Evolutionary conservation across 2,329 filamentous ascomycete species (phyloP), one percentile per base, ranked within the genome.

Genomic region (Aspergillus ochraceus): DNA sequence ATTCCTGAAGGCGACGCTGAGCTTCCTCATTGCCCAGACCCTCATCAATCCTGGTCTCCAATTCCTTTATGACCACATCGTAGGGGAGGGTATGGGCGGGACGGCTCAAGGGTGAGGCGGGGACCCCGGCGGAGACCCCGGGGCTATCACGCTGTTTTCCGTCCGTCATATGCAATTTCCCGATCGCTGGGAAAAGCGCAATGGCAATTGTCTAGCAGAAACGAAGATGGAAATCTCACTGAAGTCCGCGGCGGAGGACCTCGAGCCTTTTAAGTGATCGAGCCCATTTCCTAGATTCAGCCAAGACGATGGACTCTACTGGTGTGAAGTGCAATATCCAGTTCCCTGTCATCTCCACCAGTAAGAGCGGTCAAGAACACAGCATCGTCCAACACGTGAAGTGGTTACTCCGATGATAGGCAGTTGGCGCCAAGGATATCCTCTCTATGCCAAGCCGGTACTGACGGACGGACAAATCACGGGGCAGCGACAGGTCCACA

Each of bases 31-130:
- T 67, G 2, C 79, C 80, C 39, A 90, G 77, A 24, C 87, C 88
- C 68, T 86, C 80, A 4, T 84, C 79, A 14, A 80, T 66, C 63
- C 85, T 78, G 57, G 83, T 82, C 20, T 74, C 71, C 42, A 88
- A 79, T 69, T 88, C 83, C 36, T 80, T 72, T n/a, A 83, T 73
- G 12, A 86, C 81, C 22, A 81, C 72, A 19, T 81, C 76, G 67
- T 78, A 77, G 19, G 80, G 71, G 45, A 90, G 76, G 51, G 85
- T 79, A 71, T 90, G 88, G 10, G 88, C 85, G 22, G 87, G 87
- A 20, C 77, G 76, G 11, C 84, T 82, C 47, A 90, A 42, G 5
- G 59, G 56, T 9, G 60, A 64, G 50, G 61, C 55, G 3, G 49
- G 32, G 49, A 58, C 55, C 46, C 29, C 55, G 17, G 36, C 14